A percentile compares a stretch with the other conserved stretches of the same genome.
Conservation (phyloP, 177 flowering plant genomes). For the Vitis hybrid region DNA sequence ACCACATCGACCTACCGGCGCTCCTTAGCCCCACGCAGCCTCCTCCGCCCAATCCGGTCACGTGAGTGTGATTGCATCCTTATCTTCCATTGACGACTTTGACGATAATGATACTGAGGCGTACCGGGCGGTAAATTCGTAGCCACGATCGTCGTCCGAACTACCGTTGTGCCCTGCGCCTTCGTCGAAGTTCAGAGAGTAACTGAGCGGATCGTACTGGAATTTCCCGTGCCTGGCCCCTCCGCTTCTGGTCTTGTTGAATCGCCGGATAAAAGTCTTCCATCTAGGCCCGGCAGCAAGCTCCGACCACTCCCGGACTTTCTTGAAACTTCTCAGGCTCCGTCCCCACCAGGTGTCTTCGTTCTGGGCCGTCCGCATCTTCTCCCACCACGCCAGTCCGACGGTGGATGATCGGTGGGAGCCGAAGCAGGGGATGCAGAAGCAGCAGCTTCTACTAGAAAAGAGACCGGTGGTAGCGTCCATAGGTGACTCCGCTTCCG, state of each 20-base stretch:
- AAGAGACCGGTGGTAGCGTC: too few species aligned
- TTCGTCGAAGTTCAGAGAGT: constrained; percentile 50
- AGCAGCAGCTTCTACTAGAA: constrained; percentile 27
- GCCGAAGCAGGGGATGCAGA: constrained; percentile 45
- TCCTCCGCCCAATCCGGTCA: constrained; percentile 1
- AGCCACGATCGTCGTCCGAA: constrained; percentile 20
- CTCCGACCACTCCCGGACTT: constrained; percentile 65
- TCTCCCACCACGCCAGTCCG: constrained; percentile 37
- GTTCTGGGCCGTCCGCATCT: constrained; percentile 18
- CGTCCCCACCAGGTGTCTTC: constrained; percentile 32
- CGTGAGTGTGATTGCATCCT: neutral
- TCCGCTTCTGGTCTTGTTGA: constrained; percentile 31
- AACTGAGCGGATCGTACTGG: constrained; percentile 48
- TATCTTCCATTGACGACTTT: neutral
- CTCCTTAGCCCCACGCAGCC: too few species aligned
- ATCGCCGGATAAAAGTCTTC: constrained; percentile 70
- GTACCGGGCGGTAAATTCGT: constrained; percentile 37
- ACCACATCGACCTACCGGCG: too few species aligned
- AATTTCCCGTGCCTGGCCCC: constrained; percentile 25
- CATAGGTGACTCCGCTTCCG: too few species aligned
- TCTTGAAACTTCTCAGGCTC: constrained; percentile 25
- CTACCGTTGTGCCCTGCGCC: constrained; percentile 21
- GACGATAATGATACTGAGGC: constrained; percentile 26
- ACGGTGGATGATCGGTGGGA: constrained; percentile 15
- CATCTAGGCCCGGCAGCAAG: constrained; percentile 66